These are phyloP conservation scores for Solanum hybrid DNA, from an alignment of 305 asterid species.

Conservation along the genomic window DNA sequence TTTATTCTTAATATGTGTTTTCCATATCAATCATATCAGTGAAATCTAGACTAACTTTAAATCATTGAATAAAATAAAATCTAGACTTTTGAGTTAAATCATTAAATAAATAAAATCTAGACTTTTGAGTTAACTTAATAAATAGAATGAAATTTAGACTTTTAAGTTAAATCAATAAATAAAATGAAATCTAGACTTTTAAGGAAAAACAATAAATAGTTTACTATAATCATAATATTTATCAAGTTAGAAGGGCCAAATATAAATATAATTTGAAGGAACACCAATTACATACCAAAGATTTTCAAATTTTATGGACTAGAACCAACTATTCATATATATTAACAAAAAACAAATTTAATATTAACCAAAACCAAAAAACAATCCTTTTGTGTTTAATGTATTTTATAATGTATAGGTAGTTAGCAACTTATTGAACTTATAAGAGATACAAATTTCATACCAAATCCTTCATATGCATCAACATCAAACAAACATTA, in stretches of 20 bases:
- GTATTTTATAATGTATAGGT: background rate
- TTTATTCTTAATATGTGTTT: background rate
- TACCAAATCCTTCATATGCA: background rate
- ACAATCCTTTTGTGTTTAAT: background rate
- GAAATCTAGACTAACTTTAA: too few relatives aligned
- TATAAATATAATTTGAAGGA: background rate
- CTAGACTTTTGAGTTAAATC: background rate
- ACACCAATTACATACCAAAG: background rate
- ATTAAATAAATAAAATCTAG: background rate
- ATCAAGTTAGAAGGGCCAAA: background rate
- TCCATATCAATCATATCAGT: background rate
- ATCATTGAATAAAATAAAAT: too few relatives aligned
- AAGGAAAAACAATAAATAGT: background rate
- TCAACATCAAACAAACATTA: background rate
- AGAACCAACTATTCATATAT: too few relatives aligned
- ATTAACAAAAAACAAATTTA: background rate
- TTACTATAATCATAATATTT: background rate
- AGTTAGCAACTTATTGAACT: background rate
- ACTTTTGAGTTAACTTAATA: too few relatives aligned
- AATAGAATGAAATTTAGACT: background rate
- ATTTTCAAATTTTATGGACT: too few relatives aligned
- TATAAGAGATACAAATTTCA: background rate
- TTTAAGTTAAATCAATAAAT: background rate
- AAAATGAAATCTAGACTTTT: background rate
- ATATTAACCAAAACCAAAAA: background rate